A percentile compares a stretch with the other conserved stretches of the same genome.
Conservation (phyloP, 2,329 filamentous ascomycete species). For the Aspergillus fumigatiaffinis region DNA sequence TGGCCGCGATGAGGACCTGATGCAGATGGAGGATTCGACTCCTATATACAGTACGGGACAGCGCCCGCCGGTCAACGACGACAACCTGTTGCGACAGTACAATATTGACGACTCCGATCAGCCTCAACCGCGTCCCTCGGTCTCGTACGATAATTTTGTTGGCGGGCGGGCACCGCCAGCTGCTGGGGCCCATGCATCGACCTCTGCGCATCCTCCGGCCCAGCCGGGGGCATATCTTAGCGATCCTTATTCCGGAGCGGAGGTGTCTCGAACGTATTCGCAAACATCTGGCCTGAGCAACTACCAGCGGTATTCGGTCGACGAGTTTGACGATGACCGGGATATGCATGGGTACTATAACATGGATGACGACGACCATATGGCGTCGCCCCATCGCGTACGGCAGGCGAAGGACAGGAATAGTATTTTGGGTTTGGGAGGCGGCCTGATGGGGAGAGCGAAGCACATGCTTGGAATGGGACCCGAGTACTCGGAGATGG, state of each 20-base stretch:
- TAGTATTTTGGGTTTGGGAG: conserved; percentile 81
- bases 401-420: conserved; percentile 71
- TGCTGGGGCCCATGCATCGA: conserved; percentile 44
- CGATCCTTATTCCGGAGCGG: conserved; percentile 35
- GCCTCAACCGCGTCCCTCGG: conserved; percentile 69
- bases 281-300: conserved; percentile 82
- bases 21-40: conserved; percentile 40
- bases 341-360: conserved; percentile 70
- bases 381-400: conserved; percentile 45
- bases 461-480: conserved; percentile 91
- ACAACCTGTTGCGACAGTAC: conserved; percentile 72
- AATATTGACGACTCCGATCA: conserved; percentile 64
- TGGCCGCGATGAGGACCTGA: conserved; percentile 42
- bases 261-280: conserved; percentile 50
- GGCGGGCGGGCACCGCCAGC: conserved; percentile 58
- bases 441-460: conserved; percentile 78
- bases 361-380: conserved; percentile 57
- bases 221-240: conserved; percentile 33
- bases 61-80: conserved; percentile 73
- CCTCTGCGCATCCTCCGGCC: conserved; percentile 24
- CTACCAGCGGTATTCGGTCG: conserved; percentile 85
- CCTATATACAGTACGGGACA: conserved; percentile 67
- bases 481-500: conserved; percentile 93
- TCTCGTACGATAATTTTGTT: conserved; percentile 93
- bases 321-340: conserved; percentile 76